Conservation (phyloP, 2,329 filamentous ascomycete genomes). For the Trichoderma koningii region DNA sequence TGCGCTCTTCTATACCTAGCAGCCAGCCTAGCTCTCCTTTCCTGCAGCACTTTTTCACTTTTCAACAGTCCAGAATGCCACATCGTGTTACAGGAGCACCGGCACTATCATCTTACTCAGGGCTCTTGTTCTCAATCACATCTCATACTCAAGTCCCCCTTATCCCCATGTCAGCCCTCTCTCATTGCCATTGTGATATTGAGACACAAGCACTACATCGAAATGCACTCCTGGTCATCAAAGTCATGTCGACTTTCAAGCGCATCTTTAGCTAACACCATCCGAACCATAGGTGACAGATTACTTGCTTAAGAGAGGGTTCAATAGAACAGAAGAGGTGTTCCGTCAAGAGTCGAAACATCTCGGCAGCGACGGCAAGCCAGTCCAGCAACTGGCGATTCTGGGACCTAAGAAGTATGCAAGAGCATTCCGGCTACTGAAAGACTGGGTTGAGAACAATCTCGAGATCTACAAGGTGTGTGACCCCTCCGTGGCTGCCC, state of each 20-base stretch:
- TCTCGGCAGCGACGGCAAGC: conserved; percentile 77
- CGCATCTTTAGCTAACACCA: conserved; percentile 26
- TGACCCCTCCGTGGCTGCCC: neutral
- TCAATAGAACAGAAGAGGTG: conserved; percentile 87
- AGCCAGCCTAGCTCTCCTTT: neutral
- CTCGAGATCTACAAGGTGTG: conserved; percentile 89
- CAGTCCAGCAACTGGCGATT: conserved; percentile 69
- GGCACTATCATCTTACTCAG: neutral
- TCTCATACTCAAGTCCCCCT: neutral
- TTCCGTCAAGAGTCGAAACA: conserved; percentile 88
- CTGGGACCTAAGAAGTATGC: conserved; percentile 75
- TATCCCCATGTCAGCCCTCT: neutral
- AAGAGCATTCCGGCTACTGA: conserved; percentile 72
- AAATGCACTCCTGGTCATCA: neutral
- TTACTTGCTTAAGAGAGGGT: conserved; percentile 93
- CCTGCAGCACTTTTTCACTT: neutral
- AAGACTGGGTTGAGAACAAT: conserved; percentile 85
- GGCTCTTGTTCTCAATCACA: neutral
- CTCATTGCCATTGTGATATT: neutral
- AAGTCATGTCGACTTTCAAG: neutral
- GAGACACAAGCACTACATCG: neutral
- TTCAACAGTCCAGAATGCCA: neutral
- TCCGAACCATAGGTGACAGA: conserved; percentile 68
- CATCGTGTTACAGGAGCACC: neutral
- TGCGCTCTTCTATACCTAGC: neutral